Evolutionary conservation across 345 rosid genomes (phyloP).

Genomic region (Turritis glabra): DNA sequence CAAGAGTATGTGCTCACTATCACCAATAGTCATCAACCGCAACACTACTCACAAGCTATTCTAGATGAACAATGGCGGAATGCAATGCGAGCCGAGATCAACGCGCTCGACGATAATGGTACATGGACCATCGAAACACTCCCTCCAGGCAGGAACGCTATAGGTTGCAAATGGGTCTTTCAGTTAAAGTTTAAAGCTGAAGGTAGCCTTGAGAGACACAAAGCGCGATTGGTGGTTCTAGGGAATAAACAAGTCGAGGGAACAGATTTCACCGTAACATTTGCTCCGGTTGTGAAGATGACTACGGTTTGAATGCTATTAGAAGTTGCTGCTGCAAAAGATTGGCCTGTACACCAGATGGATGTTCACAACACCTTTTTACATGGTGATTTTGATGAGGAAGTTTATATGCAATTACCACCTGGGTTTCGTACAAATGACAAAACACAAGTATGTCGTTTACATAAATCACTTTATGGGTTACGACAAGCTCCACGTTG

Average conservation of each 20-base stretch:
- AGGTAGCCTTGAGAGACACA: neutral
- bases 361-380: neutral
- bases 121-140: neutral
- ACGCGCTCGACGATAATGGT: rapidly evolving
- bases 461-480: neutral
- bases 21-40: too few relatives aligned
- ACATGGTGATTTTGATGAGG: neutral
- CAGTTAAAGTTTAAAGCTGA: neutral
- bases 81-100: neutral
- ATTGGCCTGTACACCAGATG: neutral
- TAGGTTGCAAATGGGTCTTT: neutral
- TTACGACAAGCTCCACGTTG: neutral
- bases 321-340: neutral
- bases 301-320: neutral
- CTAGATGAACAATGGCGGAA: neutral
- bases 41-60: neutral
- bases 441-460: too few relatives aligned
- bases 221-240: neutral
- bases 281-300: neutral
- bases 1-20: too few relatives aligned
- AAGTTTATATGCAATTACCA: neutral
- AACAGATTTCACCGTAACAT: rapidly evolving
- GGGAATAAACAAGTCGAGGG: neutral
- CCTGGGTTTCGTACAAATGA: neutral
- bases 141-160: neutral